Percentiles rank a stretch among this genome's conserved stretches.
Evolutionary conservation across 1,284 basidiomycete species (phyloP).

Genomic region (Moniliophthora roreri): DNA sequence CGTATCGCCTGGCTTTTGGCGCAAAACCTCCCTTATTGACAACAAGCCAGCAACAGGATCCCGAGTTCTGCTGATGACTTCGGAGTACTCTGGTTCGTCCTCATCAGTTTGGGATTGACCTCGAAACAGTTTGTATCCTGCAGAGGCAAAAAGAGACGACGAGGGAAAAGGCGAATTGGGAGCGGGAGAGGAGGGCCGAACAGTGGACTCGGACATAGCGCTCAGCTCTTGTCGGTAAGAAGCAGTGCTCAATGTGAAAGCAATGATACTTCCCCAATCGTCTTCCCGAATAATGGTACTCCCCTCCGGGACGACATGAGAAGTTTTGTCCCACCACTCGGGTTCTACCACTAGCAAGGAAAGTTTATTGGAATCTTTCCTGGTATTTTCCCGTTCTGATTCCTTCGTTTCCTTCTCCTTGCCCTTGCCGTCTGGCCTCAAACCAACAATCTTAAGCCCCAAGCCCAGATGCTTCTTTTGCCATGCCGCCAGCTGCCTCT

Average conservation of each 20-base stretch:
- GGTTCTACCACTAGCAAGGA: constrained; percentile 39
- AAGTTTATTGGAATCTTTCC: not conserved
- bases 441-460: not conserved
- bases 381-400: constrained; percentile 24
- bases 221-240: constrained; percentile 29
- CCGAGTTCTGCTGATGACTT: constrained; percentile 57
- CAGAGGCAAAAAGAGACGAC: constrained; percentile 47
- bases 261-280: constrained; percentile 76
- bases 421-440: constrained; percentile 11
- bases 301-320: constrained; percentile 66
- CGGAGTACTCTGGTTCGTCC: constrained; percentile 59
- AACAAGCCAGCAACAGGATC: constrained; percentile 58
- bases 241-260: constrained; percentile 57
- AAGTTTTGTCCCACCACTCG: constrained; percentile 59
- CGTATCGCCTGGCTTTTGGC: constrained; percentile 41
- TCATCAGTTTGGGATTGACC: constrained; percentile 46
- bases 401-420: constrained; percentile 27
- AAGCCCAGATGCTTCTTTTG: constrained; percentile 55
- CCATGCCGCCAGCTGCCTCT: constrained; percentile 57
- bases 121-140: constrained; percentile 48
- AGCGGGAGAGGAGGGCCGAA: constrained; percentile 25
- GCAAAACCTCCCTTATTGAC: constrained; percentile 59
- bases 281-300: constrained; percentile 67
- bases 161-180: constrained; percentile 21
- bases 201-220: constrained; percentile 17